Percentiles rank a stretch among this genome's conserved stretches.
These are phyloP conservation scores for Rosa lucieae DNA, from an alignment of 306 rosid genomes.

Conservation along the genomic window DNA sequence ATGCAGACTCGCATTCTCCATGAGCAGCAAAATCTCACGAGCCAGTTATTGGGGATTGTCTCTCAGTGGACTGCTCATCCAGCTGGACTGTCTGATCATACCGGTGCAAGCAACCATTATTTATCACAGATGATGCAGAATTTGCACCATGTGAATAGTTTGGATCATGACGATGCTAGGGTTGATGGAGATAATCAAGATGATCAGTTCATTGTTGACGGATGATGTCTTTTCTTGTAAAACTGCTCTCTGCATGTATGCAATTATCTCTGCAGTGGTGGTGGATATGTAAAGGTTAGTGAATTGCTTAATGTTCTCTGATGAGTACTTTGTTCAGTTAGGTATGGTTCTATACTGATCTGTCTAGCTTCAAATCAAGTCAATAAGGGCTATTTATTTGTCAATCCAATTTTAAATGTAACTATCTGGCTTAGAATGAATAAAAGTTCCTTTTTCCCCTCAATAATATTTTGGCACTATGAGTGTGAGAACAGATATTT, in stretches of 20 bases:
- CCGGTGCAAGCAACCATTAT: constrained; percentile 82
- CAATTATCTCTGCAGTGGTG: constrained; percentile 31
- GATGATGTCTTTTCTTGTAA: constrained; percentile 37
- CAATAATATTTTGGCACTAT: neutral
- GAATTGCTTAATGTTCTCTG: constrained; percentile 48
- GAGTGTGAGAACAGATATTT: neutral
- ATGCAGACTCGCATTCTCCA: too few relatives aligned
- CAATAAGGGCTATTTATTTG: constrained; percentile 15
- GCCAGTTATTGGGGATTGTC: too few relatives aligned
- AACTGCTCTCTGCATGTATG: constrained; percentile 20
- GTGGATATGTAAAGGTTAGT: constrained; percentile 41
- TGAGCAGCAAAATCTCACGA: too few relatives aligned
- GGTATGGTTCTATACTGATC: constrained; percentile 40
- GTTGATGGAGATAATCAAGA: constrained; percentile 92
- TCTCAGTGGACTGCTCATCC: too few relatives aligned
- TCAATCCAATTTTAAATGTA: constrained; percentile 40
- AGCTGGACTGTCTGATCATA: constrained; percentile 82
- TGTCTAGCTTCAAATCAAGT: constrained; percentile 34
- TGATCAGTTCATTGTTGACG: constrained; percentile 87
- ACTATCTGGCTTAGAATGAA: constrained; percentile 27
- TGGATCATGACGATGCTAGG: constrained; percentile 80
- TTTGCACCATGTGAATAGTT: constrained; percentile 83
- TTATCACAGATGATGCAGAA: constrained; percentile 94
- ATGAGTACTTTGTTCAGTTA: too few relatives aligned
- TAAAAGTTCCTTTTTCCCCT: constrained; percentile 5